phyloP scores from a whole-genome alignment of 1,284 basidiomycete genomes.

The Malassezia cuniculi region DNA sequence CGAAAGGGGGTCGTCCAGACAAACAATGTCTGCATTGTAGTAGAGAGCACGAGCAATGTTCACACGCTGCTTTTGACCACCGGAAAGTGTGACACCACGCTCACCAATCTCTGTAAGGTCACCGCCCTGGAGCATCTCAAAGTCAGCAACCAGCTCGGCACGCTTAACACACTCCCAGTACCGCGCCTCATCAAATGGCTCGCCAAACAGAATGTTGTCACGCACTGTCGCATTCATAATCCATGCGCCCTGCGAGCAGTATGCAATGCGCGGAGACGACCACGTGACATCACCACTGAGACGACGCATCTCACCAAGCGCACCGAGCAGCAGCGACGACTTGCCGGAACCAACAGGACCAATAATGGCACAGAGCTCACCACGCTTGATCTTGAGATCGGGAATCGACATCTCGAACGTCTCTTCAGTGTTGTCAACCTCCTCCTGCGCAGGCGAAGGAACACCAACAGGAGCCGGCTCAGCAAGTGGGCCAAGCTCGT shows the following conservation, averaged over 20 bases:
- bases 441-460: too few species aligned
- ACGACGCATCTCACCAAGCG: conserved; percentile 40
- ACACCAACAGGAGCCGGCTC: too few species aligned
- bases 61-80: conserved; percentile 56
- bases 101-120: conserved; percentile 57
- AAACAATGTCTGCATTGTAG: conserved; percentile 55
- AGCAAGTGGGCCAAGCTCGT: conserved; percentile 7
- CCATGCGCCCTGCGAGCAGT: conserved; percentile 76
- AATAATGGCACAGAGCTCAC: conserved; percentile 22
- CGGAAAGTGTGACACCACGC: conserved; percentile 49
- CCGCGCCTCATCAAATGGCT: conserved; percentile 49
- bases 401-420: conserved; percentile 5
- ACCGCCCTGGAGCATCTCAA: conserved; percentile 60
- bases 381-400: conserved; percentile 7
- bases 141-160: conserved; percentile 49
- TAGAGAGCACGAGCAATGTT: conserved; percentile 64
- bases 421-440: too few species aligned
- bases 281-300: conserved; percentile 28
- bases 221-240: conserved; percentile 70
- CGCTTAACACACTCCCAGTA: conserved; percentile 42
- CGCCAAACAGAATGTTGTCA: conserved; percentile 48
- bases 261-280: conserved; percentile 51
- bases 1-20: conserved; percentile 63
- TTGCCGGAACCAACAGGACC: conserved; percentile 43
- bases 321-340: conserved; percentile 34